Evolutionary conservation across 257 asterid species (phyloP).

Genomic region (Galeopsis tetrahit): DNA sequence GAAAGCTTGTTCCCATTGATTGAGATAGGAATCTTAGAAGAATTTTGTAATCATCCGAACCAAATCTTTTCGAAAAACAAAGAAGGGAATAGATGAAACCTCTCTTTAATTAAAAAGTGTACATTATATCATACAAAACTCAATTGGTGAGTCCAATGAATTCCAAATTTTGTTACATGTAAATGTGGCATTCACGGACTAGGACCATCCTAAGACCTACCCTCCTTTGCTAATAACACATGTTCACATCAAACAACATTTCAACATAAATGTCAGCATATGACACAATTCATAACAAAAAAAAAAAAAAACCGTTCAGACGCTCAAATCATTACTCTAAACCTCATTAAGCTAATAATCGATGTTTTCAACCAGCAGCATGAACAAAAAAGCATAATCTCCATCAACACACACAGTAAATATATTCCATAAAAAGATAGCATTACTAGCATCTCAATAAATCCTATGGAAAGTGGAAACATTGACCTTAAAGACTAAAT

Average conservation of each 20-base stretch:
- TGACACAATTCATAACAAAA: background rate
- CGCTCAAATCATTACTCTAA: slow-evolving; percentile 20
- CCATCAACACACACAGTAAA: background rate
- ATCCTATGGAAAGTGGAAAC: slow-evolving; percentile 1
- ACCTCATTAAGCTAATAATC: background rate
- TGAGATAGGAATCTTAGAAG: background rate
- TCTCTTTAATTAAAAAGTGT: background rate
- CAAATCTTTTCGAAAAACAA: background rate
- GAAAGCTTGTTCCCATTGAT: background rate
- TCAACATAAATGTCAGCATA: background rate
- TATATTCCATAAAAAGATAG: background rate
- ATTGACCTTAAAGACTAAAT: background rate
- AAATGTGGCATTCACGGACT: background rate
- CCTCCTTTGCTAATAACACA: background rate
- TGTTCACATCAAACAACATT: background rate
- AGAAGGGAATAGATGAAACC: background rate
- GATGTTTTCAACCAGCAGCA: slow-evolving; percentile 12
- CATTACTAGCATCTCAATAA: background rate
- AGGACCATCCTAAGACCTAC: background rate
- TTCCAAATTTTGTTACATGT: background rate
- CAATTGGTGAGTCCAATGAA: background rate
- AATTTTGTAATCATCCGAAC: slow-evolving; percentile 6
- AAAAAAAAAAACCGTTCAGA: background rate
- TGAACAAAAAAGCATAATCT: background rate
- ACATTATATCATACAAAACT: background rate